These are phyloP conservation scores for Centaurea solstitialis DNA, from an alignment of 129 eudicot species.

Conservation along the genomic window DNA sequence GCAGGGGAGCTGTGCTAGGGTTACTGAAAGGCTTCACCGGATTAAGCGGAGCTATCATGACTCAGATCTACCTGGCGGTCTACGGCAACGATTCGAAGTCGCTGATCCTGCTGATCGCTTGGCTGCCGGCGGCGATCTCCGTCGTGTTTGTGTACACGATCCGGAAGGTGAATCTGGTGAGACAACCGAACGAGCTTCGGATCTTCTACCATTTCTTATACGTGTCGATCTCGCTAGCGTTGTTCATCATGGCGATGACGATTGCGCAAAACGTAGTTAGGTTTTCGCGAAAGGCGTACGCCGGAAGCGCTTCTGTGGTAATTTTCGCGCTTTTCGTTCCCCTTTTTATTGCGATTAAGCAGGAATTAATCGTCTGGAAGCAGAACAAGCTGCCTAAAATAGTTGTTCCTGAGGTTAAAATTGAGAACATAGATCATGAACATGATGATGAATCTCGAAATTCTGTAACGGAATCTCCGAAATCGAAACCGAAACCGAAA, in stretches of 20 bases:
- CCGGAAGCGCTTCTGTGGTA: slow-evolving; percentile 49
- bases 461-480: background rate
- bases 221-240: slow-evolving; percentile 63
- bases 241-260: slow-evolving; percentile 72
- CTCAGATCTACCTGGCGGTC: slow-evolving; percentile 61
- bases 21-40: slow-evolving; percentile 82
- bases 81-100: slow-evolving; percentile 58
- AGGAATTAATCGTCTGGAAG: slow-evolving; percentile 43
- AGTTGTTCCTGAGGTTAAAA: slow-evolving; percentile 15
- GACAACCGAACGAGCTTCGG: slow-evolving; percentile 53
- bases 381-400: background rate
- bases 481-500: background rate
- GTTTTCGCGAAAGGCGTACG: slow-evolving; percentile 43
- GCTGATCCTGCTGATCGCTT: slow-evolving; percentile 63
- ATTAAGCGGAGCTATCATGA: slow-evolving; percentile 76
- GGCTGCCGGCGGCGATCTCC: slow-evolving; percentile 73
- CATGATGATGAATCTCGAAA: background rate
- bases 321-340: slow-evolving; percentile 55
- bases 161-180: slow-evolving; percentile 41
- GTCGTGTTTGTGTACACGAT: slow-evolving; percentile 53
- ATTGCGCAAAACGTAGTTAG: slow-evolving; percentile 45
- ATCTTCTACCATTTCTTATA: slow-evolving; percentile 65
- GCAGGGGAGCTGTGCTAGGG: slow-evolving; percentile 72
- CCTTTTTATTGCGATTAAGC: slow-evolving; percentile 43
- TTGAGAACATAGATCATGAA: slow-evolving; percentile 28